Percentiles rank a stretch among this genome's conserved stretches.
These are phyloP conservation scores for Cadophora sp. DNA, from an alignment of 2,329 filamentous ascomycete species.

Conservation along the genomic window DNA sequence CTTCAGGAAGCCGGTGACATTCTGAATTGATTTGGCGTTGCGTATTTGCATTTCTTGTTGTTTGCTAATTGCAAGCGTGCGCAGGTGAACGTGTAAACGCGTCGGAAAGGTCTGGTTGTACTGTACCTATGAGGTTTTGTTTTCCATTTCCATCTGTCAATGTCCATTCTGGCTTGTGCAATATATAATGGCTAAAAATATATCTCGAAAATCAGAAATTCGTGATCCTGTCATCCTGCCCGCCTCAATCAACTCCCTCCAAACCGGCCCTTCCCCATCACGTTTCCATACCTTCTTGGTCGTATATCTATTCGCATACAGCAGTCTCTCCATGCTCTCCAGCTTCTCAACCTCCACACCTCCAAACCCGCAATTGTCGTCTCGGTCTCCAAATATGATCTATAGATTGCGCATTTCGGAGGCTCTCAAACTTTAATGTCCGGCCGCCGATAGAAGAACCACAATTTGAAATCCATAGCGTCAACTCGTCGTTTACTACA, in stretches of 20 bases:
- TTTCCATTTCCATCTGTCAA: neutral
- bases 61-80: neutral
- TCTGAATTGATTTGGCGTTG: neutral
- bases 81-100: neutral
- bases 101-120: neutral
- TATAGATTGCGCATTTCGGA: too few species aligned
- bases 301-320: too few species aligned
- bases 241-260: too few species aligned
- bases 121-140: neutral
- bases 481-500: neutral
- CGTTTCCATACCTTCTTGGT: too few species aligned
- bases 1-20: slow-evolving; percentile 3
- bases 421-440: too few species aligned
- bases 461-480: neutral
- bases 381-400: too few species aligned
- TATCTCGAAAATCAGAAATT: neutral
- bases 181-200: neutral
- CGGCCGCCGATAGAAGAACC: too few species aligned
- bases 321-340: too few species aligned
- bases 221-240: neutral
- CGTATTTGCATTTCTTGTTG: neutral
- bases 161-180: neutral
- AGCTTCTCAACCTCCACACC: too few species aligned
- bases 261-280: too few species aligned
- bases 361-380: too few species aligned